Percentiles rank a stretch among this genome's conserved stretches.
phyloP scores from a whole-genome alignment of 768 basidiomycete genomes.

The Leucosporidium yakuticum region DNA sequence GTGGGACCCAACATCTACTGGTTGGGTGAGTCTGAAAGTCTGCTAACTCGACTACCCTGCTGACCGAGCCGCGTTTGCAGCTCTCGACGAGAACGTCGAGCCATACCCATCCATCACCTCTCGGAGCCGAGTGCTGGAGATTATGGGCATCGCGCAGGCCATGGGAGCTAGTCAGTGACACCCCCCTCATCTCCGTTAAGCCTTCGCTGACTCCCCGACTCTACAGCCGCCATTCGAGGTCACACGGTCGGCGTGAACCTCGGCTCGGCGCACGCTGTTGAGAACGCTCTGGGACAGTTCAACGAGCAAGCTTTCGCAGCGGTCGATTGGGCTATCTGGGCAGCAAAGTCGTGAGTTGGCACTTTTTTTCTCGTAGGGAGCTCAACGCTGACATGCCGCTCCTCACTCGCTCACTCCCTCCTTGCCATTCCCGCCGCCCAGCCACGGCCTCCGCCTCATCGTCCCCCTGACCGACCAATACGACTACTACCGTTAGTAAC shows the following conservation, averaged over 20 bases:
- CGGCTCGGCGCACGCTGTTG: slow-evolving; percentile 41
- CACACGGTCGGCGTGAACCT: slow-evolving; percentile 42
- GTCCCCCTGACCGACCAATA: slow-evolving; percentile 36
- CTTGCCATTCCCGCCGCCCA: not conserved
- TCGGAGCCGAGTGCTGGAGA: slow-evolving; percentile 31
- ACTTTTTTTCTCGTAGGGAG: not conserved
- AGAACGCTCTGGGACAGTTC: slow-evolving; percentile 38
- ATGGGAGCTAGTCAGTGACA: slow-evolving; percentile 36
- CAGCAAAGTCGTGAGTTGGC: slow-evolving; percentile 20
- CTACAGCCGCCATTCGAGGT: slow-evolving; percentile 37
- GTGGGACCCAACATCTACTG: slow-evolving; percentile 39
- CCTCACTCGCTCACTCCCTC: too few species aligned
- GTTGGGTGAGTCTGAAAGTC: slow-evolving; percentile 21
- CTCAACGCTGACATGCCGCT: not conserved
- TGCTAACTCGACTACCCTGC: not conserved
- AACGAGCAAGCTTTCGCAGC: slow-evolving; percentile 40
- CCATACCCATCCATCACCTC: slow-evolving; percentile 31
- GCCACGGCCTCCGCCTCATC: slow-evolving; percentile 34
- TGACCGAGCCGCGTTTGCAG: not conserved
- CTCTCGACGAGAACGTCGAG: slow-evolving; percentile 38
- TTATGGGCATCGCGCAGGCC: slow-evolving; percentile 35
- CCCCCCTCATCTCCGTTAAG: too few species aligned
- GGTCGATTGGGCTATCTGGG: slow-evolving; percentile 41
- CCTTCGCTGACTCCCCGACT: not conserved
- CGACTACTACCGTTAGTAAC: slow-evolving; percentile 24